These are phyloP conservation scores for Lentinula guzmanii DNA, from an alignment of 768 basidiomycete species.

Conservation along the genomic window DNA sequence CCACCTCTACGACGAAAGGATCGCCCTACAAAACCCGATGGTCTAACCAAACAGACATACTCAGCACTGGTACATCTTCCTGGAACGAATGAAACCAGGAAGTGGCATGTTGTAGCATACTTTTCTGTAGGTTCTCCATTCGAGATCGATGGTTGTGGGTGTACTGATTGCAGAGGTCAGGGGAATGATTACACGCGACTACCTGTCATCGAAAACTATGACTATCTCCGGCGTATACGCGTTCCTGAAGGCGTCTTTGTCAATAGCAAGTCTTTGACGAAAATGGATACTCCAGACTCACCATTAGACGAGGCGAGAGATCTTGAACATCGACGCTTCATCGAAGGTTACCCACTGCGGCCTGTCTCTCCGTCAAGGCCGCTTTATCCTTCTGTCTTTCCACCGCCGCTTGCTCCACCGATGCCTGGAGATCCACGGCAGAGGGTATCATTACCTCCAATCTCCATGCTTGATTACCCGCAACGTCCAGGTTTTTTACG, in stretches of 20 bases:
- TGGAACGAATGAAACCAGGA: constrained; percentile 48
- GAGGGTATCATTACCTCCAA: constrained; percentile 17
- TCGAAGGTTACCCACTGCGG: not conserved
- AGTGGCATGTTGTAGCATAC: constrained; percentile 85
- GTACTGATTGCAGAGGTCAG: constrained; percentile 25
- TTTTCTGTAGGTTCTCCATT: constrained; percentile 50
- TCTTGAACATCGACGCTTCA: not conserved
- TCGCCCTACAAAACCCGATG: constrained; percentile 70
- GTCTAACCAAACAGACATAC: constrained; percentile 84
- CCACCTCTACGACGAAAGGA: constrained; percentile 68
- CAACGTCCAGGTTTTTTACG: constrained; percentile 13
- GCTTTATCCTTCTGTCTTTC: constrained; percentile 12
- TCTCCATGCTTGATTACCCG: constrained; percentile 14
- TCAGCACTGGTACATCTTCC: constrained; percentile 69
- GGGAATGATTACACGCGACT: constrained; percentile 63
- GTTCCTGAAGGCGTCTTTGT: constrained; percentile 70
- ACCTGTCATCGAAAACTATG: constrained; percentile 70
- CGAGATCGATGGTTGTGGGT: constrained; percentile 3
- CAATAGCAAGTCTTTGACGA: constrained; percentile 53
- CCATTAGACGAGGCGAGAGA: constrained; percentile 39
- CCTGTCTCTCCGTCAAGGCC: constrained; percentile 10
- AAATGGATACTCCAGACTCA: constrained; percentile 37
- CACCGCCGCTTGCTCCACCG: constrained; percentile 9
- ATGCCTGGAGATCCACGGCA: constrained; percentile 4
- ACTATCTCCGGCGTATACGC: constrained; percentile 61